These are phyloP conservation scores for Botrytis fragariae DNA, from an alignment of 2,329 filamentous ascomycete species.

Conservation along the genomic window DNA sequence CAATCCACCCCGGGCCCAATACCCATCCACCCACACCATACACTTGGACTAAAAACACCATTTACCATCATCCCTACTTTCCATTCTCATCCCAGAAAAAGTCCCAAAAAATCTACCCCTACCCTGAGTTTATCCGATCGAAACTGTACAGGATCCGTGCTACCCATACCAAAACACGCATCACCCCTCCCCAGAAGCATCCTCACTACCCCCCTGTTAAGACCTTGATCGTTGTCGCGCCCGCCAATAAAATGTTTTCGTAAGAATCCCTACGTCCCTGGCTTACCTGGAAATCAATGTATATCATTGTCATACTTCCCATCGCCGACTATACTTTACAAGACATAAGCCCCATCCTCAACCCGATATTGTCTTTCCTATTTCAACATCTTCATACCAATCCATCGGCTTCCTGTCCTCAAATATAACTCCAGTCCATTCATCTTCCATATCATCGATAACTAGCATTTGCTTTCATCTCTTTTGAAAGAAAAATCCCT, in stretches of 20 bases:
- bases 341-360: conserved; percentile 21
- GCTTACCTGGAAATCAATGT: conserved; percentile 18
- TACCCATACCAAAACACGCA: conserved; percentile 19
- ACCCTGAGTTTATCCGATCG: conserved; percentile 19
- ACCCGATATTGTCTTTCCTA: conserved; percentile 13
- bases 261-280: conserved; percentile 17
- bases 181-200: conserved; percentile 20
- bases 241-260: conserved; percentile 23
- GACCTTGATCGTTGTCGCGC: conserved; percentile 21
- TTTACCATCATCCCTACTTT: conserved; percentile 6
- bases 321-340: conserved; percentile 20
- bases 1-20: conserved; percentile 12
- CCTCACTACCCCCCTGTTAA: conserved; percentile 16
- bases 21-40: conserved; percentile 9
- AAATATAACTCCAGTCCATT: conserved; percentile 7
- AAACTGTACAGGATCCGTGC: conserved; percentile 20
- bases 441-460: conserved; percentile 11
- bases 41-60: background rate
- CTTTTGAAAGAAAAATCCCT: conserved; percentile 1
- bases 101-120: conserved; percentile 5
- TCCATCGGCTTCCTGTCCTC: conserved; percentile 11
- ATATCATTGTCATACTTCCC: conserved; percentile 23
- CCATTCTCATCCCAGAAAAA: conserved; percentile 1
- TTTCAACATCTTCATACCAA: conserved; percentile 18
- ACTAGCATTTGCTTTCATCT: background rate